These are phyloP conservation scores for Mimosa bimucronata DNA, from an alignment of 306 rosid species.

Conservation along the genomic window DNA sequence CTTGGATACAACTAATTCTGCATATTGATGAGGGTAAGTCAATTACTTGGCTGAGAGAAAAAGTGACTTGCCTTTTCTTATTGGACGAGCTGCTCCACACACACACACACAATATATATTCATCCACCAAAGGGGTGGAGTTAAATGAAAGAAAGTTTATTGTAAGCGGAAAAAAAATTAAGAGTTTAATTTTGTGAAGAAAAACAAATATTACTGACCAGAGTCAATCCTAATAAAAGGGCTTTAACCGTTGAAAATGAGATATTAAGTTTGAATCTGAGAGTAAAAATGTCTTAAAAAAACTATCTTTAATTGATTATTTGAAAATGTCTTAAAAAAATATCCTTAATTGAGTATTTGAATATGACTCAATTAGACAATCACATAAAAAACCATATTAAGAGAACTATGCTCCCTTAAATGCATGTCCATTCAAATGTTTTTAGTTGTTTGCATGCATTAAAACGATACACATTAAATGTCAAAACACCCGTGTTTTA, in stretches of 20 bases:
- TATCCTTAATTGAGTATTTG: too few species aligned
- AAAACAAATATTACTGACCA: too few species aligned
- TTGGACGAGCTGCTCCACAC: conserved; percentile 38
- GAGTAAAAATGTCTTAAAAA: too few species aligned
- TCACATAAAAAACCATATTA: not conserved
- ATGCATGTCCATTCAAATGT: not conserved
- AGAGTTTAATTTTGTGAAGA: not conserved
- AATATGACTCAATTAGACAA: too few species aligned
- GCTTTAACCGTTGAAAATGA: too few species aligned
- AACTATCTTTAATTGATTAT: too few species aligned
- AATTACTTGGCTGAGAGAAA: conserved; percentile 49
- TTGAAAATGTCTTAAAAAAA: too few species aligned
- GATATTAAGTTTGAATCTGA: too few species aligned
- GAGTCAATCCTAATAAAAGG: too few species aligned
- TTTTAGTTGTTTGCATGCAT: not conserved
- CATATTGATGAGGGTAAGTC: conserved; percentile 34
- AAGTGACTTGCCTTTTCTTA: conserved; percentile 57
- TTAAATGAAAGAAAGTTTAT: not conserved
- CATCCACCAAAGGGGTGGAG: not conserved
- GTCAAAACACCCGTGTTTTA: not conserved
- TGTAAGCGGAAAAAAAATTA: not conserved
- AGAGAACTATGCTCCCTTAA: not conserved
- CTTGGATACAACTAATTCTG: conserved; percentile 49
- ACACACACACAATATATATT: not conserved
- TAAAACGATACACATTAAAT: not conserved